Base-by-base conservation (phyloP, 768 basidiomycete genomes). In the Clavaria fumosa region DNA sequence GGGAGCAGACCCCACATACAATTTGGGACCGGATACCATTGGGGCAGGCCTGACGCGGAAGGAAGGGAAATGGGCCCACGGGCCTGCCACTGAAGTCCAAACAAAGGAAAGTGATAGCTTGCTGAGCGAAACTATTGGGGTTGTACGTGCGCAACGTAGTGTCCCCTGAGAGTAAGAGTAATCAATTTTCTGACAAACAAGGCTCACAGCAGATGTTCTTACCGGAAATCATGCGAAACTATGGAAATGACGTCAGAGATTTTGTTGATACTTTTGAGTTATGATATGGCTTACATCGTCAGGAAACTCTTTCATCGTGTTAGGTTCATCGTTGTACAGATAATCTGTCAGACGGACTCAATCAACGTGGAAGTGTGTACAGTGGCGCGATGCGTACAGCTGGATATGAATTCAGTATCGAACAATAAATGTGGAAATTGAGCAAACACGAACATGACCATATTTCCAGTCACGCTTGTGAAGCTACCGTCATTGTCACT, bases 201-300 rank as follows among this genome's bases (percentile, higher is more conserved):
- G 42, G 15, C 20, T 33, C 9, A 22, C 19, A 37, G 36, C 49
- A 14, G 32, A 7, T n/a, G 5, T 31, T 48, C 43, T 43, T 54
- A 60, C 70, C 70, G 37, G 58, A 62, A 20, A 75, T 44, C 68
- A 70, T 70, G 40, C 67, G 63, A 51, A 72, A 66, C 69, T 70
- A 41, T 7, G 23, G n/a, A 21, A 34, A 18, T 34, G 37, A 35
- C 11, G 32, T 36, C 5, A 34, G 24, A 39, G 34, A 39, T 40
- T 22, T 37, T 37, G 32, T 5, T 35, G 31, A 45, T 24, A 19
- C 27, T 42, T 23, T 22, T 2, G 3, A 10, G 17, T 7, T 37
- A 19, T 34, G 30, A 7, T 15, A 54, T 62, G 52, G n/a, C n/a
- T n/a, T 31, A 69, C 69, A 49, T 72, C 59, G 52, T 70, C 69